Evolutionary conservation across 805 yeast genomes (phyloP).

Genomic region (Pichia gijzeniarum): DNA sequence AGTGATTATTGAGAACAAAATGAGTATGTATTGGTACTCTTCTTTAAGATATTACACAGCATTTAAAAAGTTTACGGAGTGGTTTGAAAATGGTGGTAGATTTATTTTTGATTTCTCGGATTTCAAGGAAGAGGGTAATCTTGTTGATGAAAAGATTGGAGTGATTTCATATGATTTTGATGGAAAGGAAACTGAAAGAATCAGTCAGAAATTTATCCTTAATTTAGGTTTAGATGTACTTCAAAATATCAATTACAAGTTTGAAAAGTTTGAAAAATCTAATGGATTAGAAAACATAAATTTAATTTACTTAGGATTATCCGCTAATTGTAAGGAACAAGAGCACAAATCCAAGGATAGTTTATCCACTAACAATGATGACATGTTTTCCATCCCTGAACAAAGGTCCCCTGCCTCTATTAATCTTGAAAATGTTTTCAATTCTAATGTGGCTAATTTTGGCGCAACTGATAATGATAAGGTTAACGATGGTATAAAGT

Average conservation of each 20-base stretch:
- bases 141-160: neutral
- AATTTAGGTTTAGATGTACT: neutral
- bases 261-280: neutral
- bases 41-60: constrained; percentile 10
- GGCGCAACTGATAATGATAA: neutral
- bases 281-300: neutral
- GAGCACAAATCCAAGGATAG: neutral
- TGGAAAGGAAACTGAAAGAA: too few relatives aligned
- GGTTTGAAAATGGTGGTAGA: constrained; percentile 12
- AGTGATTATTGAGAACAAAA: neutral
- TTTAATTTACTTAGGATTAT: neutral
- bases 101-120: neutral
- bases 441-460: too few relatives aligned
- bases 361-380: too few relatives aligned
- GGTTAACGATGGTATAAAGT: neutral
- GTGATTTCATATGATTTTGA: neutral
- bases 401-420: too few relatives aligned
- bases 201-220: neutral
- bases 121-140: neutral
- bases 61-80: constrained; percentile 10
- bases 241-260: neutral
- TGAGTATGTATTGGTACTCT: constrained; percentile 10
- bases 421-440: too few relatives aligned
- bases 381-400: too few relatives aligned
- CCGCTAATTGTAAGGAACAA: neutral